These are phyloP conservation scores for Xylaria bambusicola DNA, from an alignment of 495 filamentous ascomycete genomes.

Conservation along the genomic window DNA sequence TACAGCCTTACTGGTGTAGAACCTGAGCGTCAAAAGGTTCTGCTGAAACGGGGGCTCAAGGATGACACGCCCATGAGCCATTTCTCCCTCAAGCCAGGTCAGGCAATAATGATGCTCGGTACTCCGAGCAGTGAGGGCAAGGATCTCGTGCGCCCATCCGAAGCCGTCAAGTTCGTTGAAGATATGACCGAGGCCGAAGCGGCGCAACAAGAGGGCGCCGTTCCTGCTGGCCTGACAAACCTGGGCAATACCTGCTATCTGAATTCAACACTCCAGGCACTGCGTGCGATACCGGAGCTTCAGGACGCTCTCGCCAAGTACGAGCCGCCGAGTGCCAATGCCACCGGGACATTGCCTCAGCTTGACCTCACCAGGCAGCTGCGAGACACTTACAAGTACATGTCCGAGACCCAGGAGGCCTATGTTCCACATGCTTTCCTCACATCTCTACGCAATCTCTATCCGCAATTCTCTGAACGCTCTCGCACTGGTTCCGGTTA, in stretches of 20 bases:
- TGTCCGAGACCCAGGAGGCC: slow-evolving; percentile 88
- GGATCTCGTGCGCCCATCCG: slow-evolving; percentile 71
- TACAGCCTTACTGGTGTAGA: slow-evolving; percentile 95
- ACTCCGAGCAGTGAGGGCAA: slow-evolving; percentile 67
- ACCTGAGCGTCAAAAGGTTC: slow-evolving; percentile 91
- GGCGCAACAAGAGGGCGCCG: slow-evolving; percentile 78
- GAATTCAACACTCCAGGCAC: slow-evolving; percentile 90
- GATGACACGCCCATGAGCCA: slow-evolving; percentile 87
- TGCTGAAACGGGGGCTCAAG: slow-evolving; percentile 93
- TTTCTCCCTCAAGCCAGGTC: slow-evolving; percentile 80
- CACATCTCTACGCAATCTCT: slow-evolving; percentile 73
- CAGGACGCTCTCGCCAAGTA: slow-evolving; percentile 78
- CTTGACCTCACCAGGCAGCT: slow-evolving; percentile 79
- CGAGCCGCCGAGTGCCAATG: slow-evolving; percentile 37
- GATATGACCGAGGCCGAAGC: slow-evolving; percentile 97
- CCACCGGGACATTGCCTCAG: slow-evolving; percentile 36
- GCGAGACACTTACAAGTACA: slow-evolving; percentile 86
- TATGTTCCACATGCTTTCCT: slow-evolving; percentile 86
- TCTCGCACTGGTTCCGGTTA: slow-evolving; percentile 79
- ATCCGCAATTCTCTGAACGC: slow-evolving; percentile 92
- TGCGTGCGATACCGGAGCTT: slow-evolving; percentile 88
- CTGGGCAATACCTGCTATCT: slow-evolving; percentile 98
- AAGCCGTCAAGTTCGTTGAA: slow-evolving; percentile 85
- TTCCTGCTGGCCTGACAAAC: slow-evolving; percentile 86
- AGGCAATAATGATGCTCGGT: slow-evolving; percentile 96